A percentile compares a stretch with the other conserved stretches of the same genome.
Conservation (phyloP, 495 filamentous ascomycete species). For the Neurospora sp. region DNA sequence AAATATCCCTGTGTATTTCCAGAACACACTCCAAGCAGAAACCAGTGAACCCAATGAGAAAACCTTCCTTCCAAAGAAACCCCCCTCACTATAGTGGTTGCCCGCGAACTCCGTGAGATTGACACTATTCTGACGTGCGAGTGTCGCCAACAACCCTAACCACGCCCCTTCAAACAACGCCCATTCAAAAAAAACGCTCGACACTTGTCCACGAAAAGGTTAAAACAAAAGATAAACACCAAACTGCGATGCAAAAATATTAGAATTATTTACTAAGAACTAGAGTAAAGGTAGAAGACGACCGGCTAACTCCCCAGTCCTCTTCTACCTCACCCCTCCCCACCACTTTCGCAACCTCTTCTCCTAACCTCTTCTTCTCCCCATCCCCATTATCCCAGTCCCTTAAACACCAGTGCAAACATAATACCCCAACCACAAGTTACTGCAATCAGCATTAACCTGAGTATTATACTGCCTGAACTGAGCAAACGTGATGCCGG, state of each 20-base stretch:
- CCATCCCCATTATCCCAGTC: too few species aligned
- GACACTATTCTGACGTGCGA: too few species aligned
- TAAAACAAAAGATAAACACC: not conserved
- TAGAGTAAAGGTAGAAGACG: too few species aligned
- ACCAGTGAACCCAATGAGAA: not conserved
- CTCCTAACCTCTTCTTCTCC: not conserved
- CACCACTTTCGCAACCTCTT: too few species aligned
- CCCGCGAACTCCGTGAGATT: too few species aligned
- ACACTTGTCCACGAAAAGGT: not conserved
- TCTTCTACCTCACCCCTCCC: not conserved
- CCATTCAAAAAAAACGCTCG: too few species aligned
- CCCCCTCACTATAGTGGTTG: too few species aligned
- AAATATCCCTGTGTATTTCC: not conserved
- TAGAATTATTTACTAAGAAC: not conserved
- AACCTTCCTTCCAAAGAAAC: not conserved
- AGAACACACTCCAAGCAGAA: not conserved
- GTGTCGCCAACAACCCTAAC: too few species aligned
- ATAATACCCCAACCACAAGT: constrained; percentile 12
- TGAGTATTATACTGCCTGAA: constrained; percentile 13
- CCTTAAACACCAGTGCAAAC: constrained; percentile 9
- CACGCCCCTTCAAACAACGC: too few species aligned
- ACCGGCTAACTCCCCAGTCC: too few species aligned
- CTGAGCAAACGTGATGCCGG: constrained; percentile 9
- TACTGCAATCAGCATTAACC: constrained; percentile 7
- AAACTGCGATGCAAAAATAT: not conserved